These are phyloP conservation scores for Pestalotiopsis sp. DNA, from an alignment of 2,329 filamentous ascomycete genomes.

Conservation along the genomic window DNA sequence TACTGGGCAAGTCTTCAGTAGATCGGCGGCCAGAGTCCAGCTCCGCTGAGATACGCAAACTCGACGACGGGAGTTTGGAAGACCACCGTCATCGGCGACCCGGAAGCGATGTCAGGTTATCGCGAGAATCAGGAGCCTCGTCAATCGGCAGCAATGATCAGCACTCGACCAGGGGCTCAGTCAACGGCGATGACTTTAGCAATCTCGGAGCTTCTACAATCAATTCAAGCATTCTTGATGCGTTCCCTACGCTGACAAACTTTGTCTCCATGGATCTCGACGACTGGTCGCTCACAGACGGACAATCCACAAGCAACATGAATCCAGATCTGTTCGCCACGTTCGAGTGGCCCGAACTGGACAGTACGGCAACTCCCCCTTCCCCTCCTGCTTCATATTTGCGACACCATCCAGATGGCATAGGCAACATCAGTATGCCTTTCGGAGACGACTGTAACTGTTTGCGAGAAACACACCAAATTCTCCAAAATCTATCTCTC, in stretches of 20 bases:
- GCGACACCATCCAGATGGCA: background rate
- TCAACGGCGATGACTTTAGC: background rate
- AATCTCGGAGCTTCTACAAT: background rate
- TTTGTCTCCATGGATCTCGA: constrained; percentile 12
- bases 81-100: background rate
- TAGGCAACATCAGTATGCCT: background rate
- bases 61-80: background rate
- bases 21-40: background rate
- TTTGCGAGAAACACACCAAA: constrained; percentile 18
- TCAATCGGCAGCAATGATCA: background rate
- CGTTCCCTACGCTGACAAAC: constrained; percentile 13
- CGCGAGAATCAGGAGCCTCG: background rate
- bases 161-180: background rate
- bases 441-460: constrained; percentile 11
- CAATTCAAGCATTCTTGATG: constrained; percentile 11
- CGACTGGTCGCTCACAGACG: constrained; percentile 15
- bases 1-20: background rate
- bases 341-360: constrained; percentile 14
- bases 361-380: background rate
- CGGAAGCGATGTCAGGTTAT: background rate
- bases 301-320: constrained; percentile 10
- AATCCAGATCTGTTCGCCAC: constrained; percentile 11
- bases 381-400: background rate
- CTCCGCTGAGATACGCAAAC: background rate
- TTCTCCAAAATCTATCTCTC: constrained; percentile 15